Conservation (phyloP, 2,329 filamentous ascomycete species). For the Dactylellina parvicollis region DNA sequence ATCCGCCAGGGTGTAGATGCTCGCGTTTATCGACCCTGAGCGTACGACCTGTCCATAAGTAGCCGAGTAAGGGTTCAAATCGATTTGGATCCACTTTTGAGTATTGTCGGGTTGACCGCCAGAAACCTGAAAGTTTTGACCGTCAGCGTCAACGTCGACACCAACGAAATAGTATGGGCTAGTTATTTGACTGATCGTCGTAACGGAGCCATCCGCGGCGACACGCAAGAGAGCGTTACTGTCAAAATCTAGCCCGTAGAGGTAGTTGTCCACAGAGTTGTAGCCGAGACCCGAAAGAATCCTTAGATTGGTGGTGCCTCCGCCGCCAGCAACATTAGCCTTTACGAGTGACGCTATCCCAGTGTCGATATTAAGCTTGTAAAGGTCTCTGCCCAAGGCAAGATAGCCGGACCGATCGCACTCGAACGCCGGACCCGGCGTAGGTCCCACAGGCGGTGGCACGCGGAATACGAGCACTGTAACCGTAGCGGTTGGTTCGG, state of each 20-base stretch:
- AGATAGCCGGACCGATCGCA: neutral
- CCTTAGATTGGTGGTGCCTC: neutral
- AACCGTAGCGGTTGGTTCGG: neutral
- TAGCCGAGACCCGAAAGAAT: too few relatives aligned
- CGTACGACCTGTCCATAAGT: neutral
- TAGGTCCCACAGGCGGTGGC: neutral
- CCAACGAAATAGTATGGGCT: neutral
- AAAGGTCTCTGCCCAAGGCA: neutral
- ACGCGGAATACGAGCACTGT: neutral
- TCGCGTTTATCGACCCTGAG: neutral
- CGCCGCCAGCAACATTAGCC: neutral
- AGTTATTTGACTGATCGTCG: neutral
- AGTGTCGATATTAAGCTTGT: neutral
- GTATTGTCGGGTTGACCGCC: neutral
- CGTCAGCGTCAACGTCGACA: constrained; percentile 4
- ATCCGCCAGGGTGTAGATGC: neutral
- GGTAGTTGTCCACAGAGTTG: constrained; percentile 19
- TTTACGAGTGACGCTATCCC: neutral
- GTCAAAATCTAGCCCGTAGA: neutral
- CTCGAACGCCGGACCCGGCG: neutral
- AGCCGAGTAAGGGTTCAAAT: constrained; percentile 4
- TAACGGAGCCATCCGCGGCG: neutral
- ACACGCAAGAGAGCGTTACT: neutral
- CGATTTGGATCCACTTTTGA: neutral
- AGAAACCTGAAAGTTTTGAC: constrained; percentile 7